A percentile compares a stretch with the other conserved stretches of the same genome.
Evolutionary conservation across 176 grass and related monocot species (phyloP).

Genomic region (Coix lacrymajobi): DNA sequence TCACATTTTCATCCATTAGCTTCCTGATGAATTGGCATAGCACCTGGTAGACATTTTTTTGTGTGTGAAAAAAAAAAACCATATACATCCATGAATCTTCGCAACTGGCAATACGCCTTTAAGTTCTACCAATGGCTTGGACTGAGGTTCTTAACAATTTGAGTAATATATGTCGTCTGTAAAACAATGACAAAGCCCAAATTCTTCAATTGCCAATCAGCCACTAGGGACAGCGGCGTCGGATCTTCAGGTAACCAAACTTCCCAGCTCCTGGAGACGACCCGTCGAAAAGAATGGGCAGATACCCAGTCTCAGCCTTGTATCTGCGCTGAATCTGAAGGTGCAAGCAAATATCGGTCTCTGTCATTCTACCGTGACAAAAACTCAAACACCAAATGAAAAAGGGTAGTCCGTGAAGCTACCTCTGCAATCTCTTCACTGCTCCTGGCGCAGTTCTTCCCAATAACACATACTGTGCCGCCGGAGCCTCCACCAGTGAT

Average conservation of each 20-base stretch:
- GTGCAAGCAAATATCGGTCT: not conserved
- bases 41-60: not conserved
- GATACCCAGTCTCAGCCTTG: constrained; percentile 70
- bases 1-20: not conserved
- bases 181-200: not conserved
- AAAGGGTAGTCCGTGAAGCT: not conserved
- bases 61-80: not conserved
- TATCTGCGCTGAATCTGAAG: constrained; percentile 88
- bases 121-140: not conserved
- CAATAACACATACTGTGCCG: constrained; percentile 58
- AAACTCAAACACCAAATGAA: not conserved
- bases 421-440: constrained; percentile 67
- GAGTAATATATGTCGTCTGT: not conserved
- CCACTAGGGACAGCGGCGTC: not conserved
- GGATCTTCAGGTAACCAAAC: constrained; percentile 83
- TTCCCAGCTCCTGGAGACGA: constrained; percentile 81
- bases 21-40: not conserved
- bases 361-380: not conserved
- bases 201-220: not conserved
- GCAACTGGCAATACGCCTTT: not conserved
- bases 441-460: constrained; percentile 61
- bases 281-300: constrained; percentile 70
- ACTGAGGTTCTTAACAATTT: not conserved
- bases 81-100: not conserved
- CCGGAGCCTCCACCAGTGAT: constrained; percentile 74